Evolutionary conservation across 768 basidiomycete genomes (phyloP).

Genomic region (Lepiota venenata): DNA sequence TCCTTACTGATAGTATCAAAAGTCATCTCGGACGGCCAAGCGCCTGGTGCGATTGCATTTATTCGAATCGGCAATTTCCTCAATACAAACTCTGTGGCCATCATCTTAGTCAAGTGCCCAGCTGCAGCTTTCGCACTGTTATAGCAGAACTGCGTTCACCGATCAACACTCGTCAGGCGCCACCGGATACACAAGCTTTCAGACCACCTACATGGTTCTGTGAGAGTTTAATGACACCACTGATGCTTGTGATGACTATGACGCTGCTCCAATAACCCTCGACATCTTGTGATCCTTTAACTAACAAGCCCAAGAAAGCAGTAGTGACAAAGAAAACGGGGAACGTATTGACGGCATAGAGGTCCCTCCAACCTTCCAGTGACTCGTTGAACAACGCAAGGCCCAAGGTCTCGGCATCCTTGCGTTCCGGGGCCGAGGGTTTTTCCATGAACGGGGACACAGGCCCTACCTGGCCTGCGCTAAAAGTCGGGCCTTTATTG

Average conservation of each 20-base stretch:
- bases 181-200: neutral
- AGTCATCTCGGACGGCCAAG: constrained; percentile 78
- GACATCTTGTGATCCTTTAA: constrained; percentile 62
- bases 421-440: constrained; percentile 51
- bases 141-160: constrained; percentile 60
- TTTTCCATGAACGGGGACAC: constrained; percentile 54
- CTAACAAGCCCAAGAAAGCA: constrained; percentile 73
- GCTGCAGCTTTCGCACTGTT: constrained; percentile 80
- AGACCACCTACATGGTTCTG: constrained; percentile 67
- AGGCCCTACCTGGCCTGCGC: constrained; percentile 77
- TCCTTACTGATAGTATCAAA: constrained; percentile 41
- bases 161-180: neutral
- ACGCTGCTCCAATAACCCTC: constrained; percentile 59
- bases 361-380: constrained; percentile 56
- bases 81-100: constrained; percentile 72
- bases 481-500: constrained; percentile 22
- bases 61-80: constrained; percentile 68
- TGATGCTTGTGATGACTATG: constrained; percentile 77
- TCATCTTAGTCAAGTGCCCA: constrained; percentile 71
- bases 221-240: constrained; percentile 64
- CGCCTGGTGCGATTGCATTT: constrained; percentile 73
- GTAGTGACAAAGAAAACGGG: constrained; percentile 77
- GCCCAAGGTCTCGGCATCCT: constrained; percentile 63
- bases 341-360: constrained; percentile 68
- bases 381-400: constrained; percentile 69